Conservation (phyloP, 352 stramenopile species). For the Aphanomyces euteiches region DNA sequence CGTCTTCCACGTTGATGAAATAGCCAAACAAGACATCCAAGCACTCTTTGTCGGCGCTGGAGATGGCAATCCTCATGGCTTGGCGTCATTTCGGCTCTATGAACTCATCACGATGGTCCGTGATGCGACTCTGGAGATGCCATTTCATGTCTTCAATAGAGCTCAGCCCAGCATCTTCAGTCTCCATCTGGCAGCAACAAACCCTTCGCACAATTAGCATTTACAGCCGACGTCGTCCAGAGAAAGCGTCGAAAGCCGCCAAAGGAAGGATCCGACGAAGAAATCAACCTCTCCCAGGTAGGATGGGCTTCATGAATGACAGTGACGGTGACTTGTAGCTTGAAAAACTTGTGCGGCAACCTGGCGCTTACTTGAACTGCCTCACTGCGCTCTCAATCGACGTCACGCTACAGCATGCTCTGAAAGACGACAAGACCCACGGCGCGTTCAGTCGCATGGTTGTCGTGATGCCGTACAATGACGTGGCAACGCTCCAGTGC, state of each 20-base stretch:
- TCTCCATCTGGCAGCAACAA: not conserved
- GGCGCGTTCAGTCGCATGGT: conserved; percentile 70
- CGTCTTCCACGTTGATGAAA: conserved; percentile 53
- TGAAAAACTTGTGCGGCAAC: conserved; percentile 53
- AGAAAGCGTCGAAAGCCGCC: conserved; percentile 53
- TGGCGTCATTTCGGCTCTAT: conserved; percentile 52
- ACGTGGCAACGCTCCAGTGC: conserved; percentile 46
- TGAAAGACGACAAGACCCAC: conserved; percentile 17
- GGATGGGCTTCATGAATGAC: no score
- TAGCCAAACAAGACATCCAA: conserved; percentile 51
- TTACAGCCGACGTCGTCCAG: conserved; percentile 49
- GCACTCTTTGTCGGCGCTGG: conserved; percentile 37
- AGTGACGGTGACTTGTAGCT: conserved; percentile 33
- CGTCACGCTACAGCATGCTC: conserved; percentile 43
- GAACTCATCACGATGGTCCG: conserved; percentile 46
- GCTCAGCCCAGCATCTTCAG: no score
- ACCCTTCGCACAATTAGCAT: conserved; percentile 45
- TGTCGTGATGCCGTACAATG: conserved; percentile 81
- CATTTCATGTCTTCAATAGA: no score
- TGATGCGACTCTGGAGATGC: not conserved
- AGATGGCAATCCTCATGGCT: conserved; percentile 52
- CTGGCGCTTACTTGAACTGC: conserved; percentile 49
- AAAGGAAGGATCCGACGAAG: conserved; percentile 37
- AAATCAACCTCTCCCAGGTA: conserved; percentile 29
- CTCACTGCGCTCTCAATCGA: conserved; percentile 44